Base-by-base conservation (phyloP, 768 basidiomycete species). In the Lyophyllum semitale region DNA sequence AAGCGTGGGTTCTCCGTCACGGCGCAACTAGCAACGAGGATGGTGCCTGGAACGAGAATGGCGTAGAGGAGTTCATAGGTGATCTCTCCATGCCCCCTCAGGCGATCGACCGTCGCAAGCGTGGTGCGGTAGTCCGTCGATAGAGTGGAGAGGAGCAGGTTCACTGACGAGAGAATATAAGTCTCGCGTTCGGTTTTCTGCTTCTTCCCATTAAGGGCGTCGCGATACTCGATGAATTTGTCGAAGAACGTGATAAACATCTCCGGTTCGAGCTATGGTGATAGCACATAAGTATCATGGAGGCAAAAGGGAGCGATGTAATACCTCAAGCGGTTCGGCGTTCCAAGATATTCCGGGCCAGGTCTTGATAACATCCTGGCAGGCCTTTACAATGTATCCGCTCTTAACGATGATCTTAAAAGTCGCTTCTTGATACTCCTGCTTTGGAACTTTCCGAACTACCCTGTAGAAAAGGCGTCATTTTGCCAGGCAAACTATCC, bases 311-410 rank as follows among this genome's bases (percentile, higher is more conserved):
- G 22, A 22, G 32, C 25, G 26, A 41, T 7, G 55, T 48, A 53
- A 5, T 61, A 84, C 84, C 68, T 82, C 79, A 9, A 86, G 72
- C 7, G 83, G 83, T 26, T 83, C 79, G 4, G 79, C 65, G 29
- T 81, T 79, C 84, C 85, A 87, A 8, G 84, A 85, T 23, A 85
- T 70, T 15, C 84, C 84, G 25, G 80, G 81, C 76, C 81, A 82
- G 4, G 76, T 72, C 51, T 78, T 72, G 54, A 87, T 80, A 18
- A 86, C 80, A 37, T 83, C 81, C 58, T 82, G 78, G 60, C 83
- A 84, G 1, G 80, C 81, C 59, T 82, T 78, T 22, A 82, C 66
- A 53, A 87, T 76, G 59, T 82, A 82, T 25, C 72, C 74, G 60
- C 83, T 85, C 71, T 85, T 84, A 67, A 87, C 66, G 44, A 84